phyloP scores from a whole-genome alignment of 345 rosid genomes.

The Kernera saxatilis region DNA sequence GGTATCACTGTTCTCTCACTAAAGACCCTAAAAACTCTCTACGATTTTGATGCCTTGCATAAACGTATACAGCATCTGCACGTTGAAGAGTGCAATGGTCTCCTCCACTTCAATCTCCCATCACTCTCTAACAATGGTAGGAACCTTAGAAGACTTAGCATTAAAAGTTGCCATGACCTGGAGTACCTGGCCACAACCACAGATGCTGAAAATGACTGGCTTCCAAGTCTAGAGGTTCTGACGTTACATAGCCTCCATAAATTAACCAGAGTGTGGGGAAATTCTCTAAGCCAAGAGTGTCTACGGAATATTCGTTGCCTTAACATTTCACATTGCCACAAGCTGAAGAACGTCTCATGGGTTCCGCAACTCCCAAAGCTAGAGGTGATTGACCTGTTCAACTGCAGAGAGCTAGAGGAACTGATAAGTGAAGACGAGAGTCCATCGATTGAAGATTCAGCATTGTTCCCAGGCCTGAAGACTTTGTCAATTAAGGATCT shows the following conservation, averaged over 20 bases:
- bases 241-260: slow-evolving; percentile 43
- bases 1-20: slow-evolving; percentile 38
- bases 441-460: not conserved
- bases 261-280: slow-evolving; percentile 37
- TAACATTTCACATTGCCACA: slow-evolving; percentile 43
- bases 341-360: slow-evolving; percentile 46
- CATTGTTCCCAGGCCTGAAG: slow-evolving; percentile 38
- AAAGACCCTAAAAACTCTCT: slow-evolving; percentile 27
- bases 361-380: slow-evolving; percentile 37
- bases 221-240: slow-evolving; percentile 44
- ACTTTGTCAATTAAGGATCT: slow-evolving; percentile 37
- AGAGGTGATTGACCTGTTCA: slow-evolving; percentile 36
- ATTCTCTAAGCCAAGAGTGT: slow-evolving; percentile 23
- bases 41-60: slow-evolving; percentile 14
- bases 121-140: slow-evolving; percentile 31
- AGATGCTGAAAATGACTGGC: slow-evolving; percentile 34
- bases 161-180: slow-evolving; percentile 40
- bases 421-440: slow-evolving; percentile 20
- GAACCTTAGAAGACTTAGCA: slow-evolving; percentile 45
- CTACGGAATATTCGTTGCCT: slow-evolving; percentile 38
- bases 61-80: slow-evolving; percentile 38
- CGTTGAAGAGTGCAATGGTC: slow-evolving; percentile 37
- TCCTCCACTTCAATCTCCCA: slow-evolving; percentile 23
- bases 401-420: slow-evolving; percentile 47
- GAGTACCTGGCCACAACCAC: slow-evolving; percentile 33